These are phyloP conservation scores for Lipomyces yamadae DNA, from an alignment of 805 yeast genomes.

Conservation along the genomic window DNA sequence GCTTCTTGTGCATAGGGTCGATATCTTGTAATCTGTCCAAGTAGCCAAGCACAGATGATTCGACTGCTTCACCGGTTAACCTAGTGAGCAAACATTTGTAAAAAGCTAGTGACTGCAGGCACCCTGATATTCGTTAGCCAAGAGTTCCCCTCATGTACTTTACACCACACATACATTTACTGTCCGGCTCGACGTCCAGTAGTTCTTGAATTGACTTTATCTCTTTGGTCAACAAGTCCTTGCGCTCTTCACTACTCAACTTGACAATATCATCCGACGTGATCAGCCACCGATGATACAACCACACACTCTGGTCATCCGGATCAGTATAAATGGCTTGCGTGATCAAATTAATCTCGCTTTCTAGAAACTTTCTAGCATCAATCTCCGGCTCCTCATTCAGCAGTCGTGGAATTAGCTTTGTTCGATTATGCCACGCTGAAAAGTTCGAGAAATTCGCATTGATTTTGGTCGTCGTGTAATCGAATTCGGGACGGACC, in stretches of 20 bases:
- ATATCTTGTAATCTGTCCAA: conserved; percentile 53
- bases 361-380: conserved; percentile 35
- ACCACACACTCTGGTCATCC: conserved; percentile 92
- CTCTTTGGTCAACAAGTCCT: conserved; percentile 53
- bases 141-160: conserved; percentile 51
- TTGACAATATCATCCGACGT: conserved; percentile 45
- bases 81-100: conserved; percentile 46
- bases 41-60: conserved; percentile 42
- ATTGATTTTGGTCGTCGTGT: conserved; percentile 78
- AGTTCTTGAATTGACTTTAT: conserved; percentile 60
- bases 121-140: conserved; percentile 53
- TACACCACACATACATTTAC: conserved; percentile 51
- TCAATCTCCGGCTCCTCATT: conserved; percentile 38
- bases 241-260: conserved; percentile 45
- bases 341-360: conserved; percentile 70
- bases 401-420: conserved; percentile 62
- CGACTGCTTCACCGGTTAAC: conserved; percentile 29
- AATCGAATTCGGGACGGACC: conserved; percentile 65
- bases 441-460: conserved; percentile 88
- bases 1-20: conserved; percentile 69
- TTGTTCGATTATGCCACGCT: conserved; percentile 92
- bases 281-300: conserved; percentile 80
- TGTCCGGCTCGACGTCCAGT: conserved; percentile 73
- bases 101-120: conserved; percentile 64
- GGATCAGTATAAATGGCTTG: conserved; percentile 93